These are phyloP conservation scores for Evansstolkia leycettana DNA, from an alignment of 495 filamentous ascomycete species.

Conservation along the genomic window DNA sequence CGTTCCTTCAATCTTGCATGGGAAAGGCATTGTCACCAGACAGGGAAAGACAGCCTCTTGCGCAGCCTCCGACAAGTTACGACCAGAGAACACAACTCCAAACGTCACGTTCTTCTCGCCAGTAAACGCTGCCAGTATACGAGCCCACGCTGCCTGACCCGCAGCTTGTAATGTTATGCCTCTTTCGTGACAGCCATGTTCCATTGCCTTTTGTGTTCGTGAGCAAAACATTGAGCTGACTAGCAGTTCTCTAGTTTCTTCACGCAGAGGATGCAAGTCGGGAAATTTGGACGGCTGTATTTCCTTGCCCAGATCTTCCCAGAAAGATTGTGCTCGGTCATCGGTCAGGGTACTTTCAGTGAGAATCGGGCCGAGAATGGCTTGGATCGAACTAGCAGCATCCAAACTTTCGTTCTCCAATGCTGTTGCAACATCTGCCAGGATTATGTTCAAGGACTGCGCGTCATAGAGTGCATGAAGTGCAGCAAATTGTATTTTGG, in stretches of 20 bases:
- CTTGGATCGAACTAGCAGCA: slow-evolving; percentile 15
- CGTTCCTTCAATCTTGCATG: slow-evolving; percentile 32
- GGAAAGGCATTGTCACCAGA: slow-evolving; percentile 59
- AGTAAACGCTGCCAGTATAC: slow-evolving; percentile 56
- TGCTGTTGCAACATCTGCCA: slow-evolving; percentile 38
- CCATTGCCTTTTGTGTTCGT: slow-evolving; percentile 28
- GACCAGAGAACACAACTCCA: slow-evolving; percentile 62
- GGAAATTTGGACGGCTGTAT: slow-evolving; percentile 53
- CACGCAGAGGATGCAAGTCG: slow-evolving; percentile 48
- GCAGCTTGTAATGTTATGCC: slow-evolving; percentile 60
- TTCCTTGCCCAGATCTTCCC: slow-evolving; percentile 40
- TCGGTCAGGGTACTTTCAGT: slow-evolving; percentile 19
- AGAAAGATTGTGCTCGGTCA: slow-evolving; percentile 39
- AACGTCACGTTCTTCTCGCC: slow-evolving; percentile 58
- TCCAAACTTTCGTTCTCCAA: slow-evolving; percentile 17
- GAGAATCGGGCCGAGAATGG: slow-evolving; percentile 41
- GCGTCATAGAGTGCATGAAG: slow-evolving; percentile 79
- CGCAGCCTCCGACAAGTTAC: slow-evolving; percentile 39
- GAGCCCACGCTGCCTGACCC: slow-evolving; percentile 63
- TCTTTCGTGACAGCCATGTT: slow-evolving; percentile 34
- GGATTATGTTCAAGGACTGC: slow-evolving; percentile 45
- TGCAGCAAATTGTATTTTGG: slow-evolving; percentile 35
- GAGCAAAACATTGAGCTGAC: slow-evolving; percentile 27
- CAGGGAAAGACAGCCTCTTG: slow-evolving; percentile 53
- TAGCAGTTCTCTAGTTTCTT: slow-evolving; percentile 19